Conservation (phyloP, 2,329 filamentous ascomycete species). For the Geosmithia flava region DNA sequence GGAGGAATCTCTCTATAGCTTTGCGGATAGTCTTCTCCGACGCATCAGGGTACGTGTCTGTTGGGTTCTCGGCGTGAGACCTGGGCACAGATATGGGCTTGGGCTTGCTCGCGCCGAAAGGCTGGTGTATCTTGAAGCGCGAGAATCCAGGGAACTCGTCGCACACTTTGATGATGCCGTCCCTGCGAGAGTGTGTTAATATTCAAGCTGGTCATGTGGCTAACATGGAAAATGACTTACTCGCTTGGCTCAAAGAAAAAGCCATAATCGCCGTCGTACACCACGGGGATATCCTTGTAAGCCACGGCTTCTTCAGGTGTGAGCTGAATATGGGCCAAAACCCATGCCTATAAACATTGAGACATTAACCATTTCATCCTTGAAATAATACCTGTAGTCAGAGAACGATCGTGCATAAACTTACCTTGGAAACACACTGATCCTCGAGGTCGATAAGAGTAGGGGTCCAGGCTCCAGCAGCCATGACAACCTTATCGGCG, state of each 20-base stretch:
- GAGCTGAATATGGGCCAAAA: conserved; percentile 29
- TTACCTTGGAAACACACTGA: conserved; percentile 22
- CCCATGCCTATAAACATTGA: conserved; percentile 23
- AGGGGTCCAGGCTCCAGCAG: conserved; percentile 24
- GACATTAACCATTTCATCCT: not conserved
- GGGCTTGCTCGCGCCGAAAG: conserved; percentile 15
- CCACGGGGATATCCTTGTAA: conserved; percentile 27
- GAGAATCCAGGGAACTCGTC: conserved; percentile 27
- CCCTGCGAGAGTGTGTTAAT: too few relatives aligned
- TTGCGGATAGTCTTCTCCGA: conserved; percentile 16
- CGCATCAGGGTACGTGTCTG: conserved; percentile 20
- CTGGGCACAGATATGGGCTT: conserved; percentile 19
- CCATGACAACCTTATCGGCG: conserved; percentile 28
- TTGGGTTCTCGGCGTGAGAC: conserved; percentile 21
- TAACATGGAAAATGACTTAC: conserved; percentile 6
- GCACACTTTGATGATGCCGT: conserved; percentile 22
- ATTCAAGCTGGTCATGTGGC: not conserved
- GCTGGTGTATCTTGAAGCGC: conserved; percentile 18
- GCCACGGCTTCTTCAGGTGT: conserved; percentile 22
- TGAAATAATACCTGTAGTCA: too few relatives aligned
- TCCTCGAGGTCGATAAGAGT: conserved; percentile 15
- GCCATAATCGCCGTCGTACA: conserved; percentile 32
- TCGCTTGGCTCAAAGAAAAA: conserved; percentile 37
- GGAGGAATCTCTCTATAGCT: conserved; percentile 16
- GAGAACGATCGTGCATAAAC: too few relatives aligned